Percentiles rank a stretch among this genome's conserved stretches.
Conservation (phyloP, 331 rosid species). For the Saraca asoca region DNA sequence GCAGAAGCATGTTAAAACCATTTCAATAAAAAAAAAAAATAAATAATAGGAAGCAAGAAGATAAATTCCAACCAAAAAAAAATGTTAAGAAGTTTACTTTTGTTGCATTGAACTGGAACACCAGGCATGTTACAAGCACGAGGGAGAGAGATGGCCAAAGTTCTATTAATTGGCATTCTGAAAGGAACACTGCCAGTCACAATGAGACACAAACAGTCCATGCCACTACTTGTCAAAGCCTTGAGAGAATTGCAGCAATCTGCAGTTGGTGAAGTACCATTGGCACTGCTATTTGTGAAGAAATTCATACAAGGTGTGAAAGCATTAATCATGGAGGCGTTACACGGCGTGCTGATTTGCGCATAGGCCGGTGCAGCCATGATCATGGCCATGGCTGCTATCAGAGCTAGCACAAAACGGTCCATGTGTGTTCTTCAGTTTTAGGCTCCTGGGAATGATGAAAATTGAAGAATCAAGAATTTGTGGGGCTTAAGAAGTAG, state of each 20-base stretch:
- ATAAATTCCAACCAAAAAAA: background rate
- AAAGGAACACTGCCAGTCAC: constrained; percentile 62
- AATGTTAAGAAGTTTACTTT: constrained; percentile 39
- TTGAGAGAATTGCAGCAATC: constrained; percentile 62
- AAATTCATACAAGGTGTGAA: constrained; percentile 67
- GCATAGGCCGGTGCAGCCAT: constrained; percentile 42
- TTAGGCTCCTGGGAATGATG: background rate
- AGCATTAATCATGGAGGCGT: constrained; percentile 42
- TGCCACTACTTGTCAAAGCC: constrained; percentile 52
- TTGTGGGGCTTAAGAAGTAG: constrained; percentile 7
- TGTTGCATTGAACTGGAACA: constrained; percentile 79
- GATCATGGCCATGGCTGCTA: constrained; percentile 36
- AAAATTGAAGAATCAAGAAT: constrained; percentile 13
- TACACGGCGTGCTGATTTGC: constrained; percentile 69
- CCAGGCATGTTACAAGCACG: constrained; percentile 80
- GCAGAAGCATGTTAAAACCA: constrained; percentile 4
- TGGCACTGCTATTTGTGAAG: constrained; percentile 59
- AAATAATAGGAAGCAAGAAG: background rate
- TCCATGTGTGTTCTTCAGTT: background rate
- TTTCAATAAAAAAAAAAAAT: background rate
- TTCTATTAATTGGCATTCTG: constrained; percentile 61
- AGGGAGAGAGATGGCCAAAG: constrained; percentile 78
- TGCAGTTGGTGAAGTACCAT: constrained; percentile 64
- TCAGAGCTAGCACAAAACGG: constrained; percentile 27
- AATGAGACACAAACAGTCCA: constrained; percentile 69